Evolutionary conservation across 2,329 filamentous ascomycete species (phyloP).

Genomic region (Phoma herbarum): DNA sequence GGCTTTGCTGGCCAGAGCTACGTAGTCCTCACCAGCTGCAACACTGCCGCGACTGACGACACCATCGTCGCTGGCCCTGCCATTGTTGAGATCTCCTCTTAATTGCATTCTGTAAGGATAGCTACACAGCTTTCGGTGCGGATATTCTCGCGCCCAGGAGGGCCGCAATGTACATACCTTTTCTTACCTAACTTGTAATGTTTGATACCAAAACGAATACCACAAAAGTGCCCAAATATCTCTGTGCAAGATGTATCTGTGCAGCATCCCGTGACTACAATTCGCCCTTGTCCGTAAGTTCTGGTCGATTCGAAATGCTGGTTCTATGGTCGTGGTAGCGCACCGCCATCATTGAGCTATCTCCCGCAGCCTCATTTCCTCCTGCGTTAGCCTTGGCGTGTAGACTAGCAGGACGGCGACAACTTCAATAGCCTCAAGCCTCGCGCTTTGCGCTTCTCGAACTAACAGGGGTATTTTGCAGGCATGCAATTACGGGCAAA

Average conservation of each 20-base stretch:
- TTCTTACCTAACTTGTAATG: constrained; percentile 18
- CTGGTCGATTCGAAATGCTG: no score
- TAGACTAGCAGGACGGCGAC: neutral
- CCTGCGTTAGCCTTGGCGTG: constrained; percentile 1
- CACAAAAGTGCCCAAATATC: no score
- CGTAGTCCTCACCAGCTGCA: constrained; percentile 36
- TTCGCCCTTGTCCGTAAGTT: no score
- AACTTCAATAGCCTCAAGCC: neutral
- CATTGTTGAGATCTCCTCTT: constrained; percentile 32
- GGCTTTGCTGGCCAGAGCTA: constrained; percentile 39
- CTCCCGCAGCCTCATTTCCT: neutral
- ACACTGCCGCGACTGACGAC: constrained; percentile 37
- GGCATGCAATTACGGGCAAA: neutral
- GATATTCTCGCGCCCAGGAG: neutral
- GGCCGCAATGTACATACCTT: constrained; percentile 12
- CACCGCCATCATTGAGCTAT: neutral
- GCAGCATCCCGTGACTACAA: no score
- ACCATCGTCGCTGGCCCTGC: constrained; percentile 38
- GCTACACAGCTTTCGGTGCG: no score
- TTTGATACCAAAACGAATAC: constrained; percentile 5
- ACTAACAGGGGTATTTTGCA: no score
- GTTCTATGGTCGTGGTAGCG: no score
- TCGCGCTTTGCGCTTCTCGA: neutral
- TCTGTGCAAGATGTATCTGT: no score
- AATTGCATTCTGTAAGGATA: neutral